These are phyloP conservation scores for Leccinum fallax DNA, from an alignment of 1,284 basidiomycete genomes.

Conservation along the genomic window DNA sequence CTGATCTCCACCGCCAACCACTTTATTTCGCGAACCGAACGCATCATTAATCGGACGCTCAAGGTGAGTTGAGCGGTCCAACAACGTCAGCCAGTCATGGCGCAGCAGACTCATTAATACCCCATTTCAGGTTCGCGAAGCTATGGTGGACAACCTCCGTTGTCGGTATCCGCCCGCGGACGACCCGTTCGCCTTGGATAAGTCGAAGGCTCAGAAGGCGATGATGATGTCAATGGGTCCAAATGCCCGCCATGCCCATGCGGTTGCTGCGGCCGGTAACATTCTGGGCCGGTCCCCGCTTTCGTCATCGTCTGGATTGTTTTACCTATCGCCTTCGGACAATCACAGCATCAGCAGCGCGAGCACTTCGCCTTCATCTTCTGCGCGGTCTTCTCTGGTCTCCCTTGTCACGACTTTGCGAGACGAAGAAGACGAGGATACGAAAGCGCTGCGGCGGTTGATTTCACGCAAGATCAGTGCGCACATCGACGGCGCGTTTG, in stretches of 20 bases:
- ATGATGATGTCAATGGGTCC: background rate
- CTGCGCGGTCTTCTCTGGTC: slow-evolving; percentile 39
- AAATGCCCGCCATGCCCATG: background rate
- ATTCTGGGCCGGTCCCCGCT: slow-evolving; percentile 17
- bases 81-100: background rate
- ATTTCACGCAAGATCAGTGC: slow-evolving; percentile 64
- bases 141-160: slow-evolving; percentile 32
- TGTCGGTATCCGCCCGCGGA: slow-evolving; percentile 27
- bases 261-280: background rate
- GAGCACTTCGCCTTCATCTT: slow-evolving; percentile 44
- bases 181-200: slow-evolving; percentile 23
- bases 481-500: slow-evolving; percentile 57
- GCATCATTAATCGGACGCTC: slow-evolving; percentile 51
- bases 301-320: slow-evolving; percentile 33
- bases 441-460: slow-evolving; percentile 56
- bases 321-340: slow-evolving; percentile 41
- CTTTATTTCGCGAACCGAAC: slow-evolving; percentile 53
- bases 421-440: slow-evolving; percentile 59
- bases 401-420: slow-evolving; percentile 42
- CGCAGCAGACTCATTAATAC: background rate
- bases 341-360: slow-evolving; percentile 10
- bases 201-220: background rate
- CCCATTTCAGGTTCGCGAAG: slow-evolving; percentile 22
- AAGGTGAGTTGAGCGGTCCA: slow-evolving; percentile 42
- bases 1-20: slow-evolving; percentile 53